Percentiles rank a stretch among this genome's conserved stretches.
These are phyloP conservation scores for Penicillium oxalicum DNA, from an alignment of 2,329 filamentous ascomycete genomes.

Conservation along the genomic window DNA sequence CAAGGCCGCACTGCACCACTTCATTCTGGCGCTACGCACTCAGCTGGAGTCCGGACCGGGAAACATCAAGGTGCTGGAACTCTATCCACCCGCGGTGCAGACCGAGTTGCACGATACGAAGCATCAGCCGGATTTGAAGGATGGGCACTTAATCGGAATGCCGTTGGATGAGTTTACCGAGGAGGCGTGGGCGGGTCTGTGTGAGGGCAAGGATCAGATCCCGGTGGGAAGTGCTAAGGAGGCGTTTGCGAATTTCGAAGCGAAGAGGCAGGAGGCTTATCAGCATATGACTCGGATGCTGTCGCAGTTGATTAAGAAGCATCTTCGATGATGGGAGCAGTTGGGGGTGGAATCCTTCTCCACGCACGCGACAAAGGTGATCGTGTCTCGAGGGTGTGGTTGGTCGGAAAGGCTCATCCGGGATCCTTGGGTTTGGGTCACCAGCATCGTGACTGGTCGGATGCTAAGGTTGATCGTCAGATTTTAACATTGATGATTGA, in stretches of 20 bases:
- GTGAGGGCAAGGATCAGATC: slow-evolving; percentile 48
- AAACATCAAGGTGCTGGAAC: slow-evolving; percentile 50
- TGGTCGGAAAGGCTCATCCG: too few species aligned
- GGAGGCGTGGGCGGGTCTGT: slow-evolving; percentile 44
- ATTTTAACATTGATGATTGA: too few species aligned
- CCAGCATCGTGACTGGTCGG: too few species aligned
- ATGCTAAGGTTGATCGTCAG: too few species aligned
- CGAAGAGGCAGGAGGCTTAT: slow-evolving; percentile 42
- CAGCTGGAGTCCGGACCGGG: slow-evolving; percentile 40
- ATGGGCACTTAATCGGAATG: slow-evolving; percentile 49
- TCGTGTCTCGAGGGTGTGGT: too few species aligned
- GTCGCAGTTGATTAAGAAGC: slow-evolving; percentile 17
- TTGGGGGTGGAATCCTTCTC: background rate
- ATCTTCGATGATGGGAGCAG: slow-evolving; percentile 10
- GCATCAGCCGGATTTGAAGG: slow-evolving; percentile 50
- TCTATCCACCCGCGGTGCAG: slow-evolving; percentile 52
- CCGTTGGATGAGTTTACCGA: slow-evolving; percentile 49
- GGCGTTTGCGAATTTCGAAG: slow-evolving; percentile 44
- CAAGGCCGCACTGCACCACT: slow-evolving; percentile 52
- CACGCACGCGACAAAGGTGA: too few species aligned
- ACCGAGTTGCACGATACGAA: slow-evolving; percentile 52
- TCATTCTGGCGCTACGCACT: slow-evolving; percentile 47
- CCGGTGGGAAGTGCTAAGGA: slow-evolving; percentile 42
- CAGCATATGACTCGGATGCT: slow-evolving; percentile 22
- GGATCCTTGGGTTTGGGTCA: too few species aligned